Evolutionary conservation across 78 protist genomes (phyloP).

Genomic region (Acrasis kona): DNA sequence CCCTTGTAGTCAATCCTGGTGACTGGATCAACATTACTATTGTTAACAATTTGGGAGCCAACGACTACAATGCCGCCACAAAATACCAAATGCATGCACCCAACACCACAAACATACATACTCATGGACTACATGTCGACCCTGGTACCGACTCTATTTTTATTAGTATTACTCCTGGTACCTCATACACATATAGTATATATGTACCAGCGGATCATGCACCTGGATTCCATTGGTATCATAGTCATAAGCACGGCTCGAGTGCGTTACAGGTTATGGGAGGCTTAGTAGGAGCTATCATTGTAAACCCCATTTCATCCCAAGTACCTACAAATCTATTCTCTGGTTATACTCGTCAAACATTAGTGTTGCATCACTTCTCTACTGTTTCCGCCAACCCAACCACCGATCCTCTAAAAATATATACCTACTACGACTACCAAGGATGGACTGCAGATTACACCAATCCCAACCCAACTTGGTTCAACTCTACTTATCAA

Average conservation of each 20-base stretch:
- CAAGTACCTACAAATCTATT: neutral
- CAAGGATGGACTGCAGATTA: too few relatives aligned
- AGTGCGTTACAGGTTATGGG: conserved; percentile 15
- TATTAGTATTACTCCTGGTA: conserved; percentile 14
- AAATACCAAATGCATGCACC: conserved; percentile 21
- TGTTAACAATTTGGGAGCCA: neutral
- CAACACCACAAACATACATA: conserved; percentile 15
- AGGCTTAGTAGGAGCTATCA: conserved; percentile 12
- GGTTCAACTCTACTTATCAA: too few relatives aligned
- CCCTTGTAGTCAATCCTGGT: conserved; percentile 10
- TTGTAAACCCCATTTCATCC: conserved; percentile 6
- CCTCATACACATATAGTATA: neutral
- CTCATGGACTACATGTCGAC: conserved; percentile 21
- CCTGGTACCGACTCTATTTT: conserved; percentile 18
- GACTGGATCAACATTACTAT: neutral
- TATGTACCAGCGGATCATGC: conserved; percentile 3
- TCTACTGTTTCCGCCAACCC: too few relatives aligned
- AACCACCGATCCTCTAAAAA: conserved; percentile 12
- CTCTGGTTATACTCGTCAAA: neutral
- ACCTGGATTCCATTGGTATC: conserved; percentile 29
- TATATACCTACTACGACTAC: too few relatives aligned
- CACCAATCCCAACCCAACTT: too few relatives aligned
- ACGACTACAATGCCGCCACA: neutral
- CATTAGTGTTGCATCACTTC: too few relatives aligned
- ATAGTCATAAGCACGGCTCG: conserved; percentile 21